Evolutionary conservation across 495 filamentous ascomycete genomes (phyloP), one percentile per base, ranked within the genome.

Genomic region (Lasiosphaeria miniovina): DNA sequence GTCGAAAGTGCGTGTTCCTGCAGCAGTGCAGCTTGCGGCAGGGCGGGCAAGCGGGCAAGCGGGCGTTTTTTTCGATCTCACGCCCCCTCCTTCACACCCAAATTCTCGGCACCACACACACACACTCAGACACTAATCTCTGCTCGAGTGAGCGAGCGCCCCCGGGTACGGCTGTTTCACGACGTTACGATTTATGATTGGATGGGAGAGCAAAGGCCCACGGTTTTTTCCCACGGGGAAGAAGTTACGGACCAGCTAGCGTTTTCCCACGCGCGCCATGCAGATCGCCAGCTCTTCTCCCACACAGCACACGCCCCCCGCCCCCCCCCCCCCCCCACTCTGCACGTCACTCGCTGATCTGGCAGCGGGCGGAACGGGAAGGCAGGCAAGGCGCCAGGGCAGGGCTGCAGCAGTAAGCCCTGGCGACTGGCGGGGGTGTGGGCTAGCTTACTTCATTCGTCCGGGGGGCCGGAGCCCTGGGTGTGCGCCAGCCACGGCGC

Each of bases 151-250:
- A 10, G 55, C 46, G 36, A 8, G 38, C 4, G 17, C 31, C 6
- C 8, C 38, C 10, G 46, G 62, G 57, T 64, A 62, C 59, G 60
- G 65, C 57, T 68, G 71, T 75, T 74, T 74, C 74, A 74, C 67
- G 72, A 75, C 59, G 55, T 67, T 69, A 74, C 63, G 72, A 75
- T 52, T 68, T 72, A 75, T 79, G 76, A 79, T 80, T 80, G 77
- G 76, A 67, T 61, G 58, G 65, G 48, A 24, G 24, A 24, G 24
- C 38, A 53, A 51, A 46, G 60, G 33, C 11, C 50, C 36, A 55
- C 35, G 52, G 36, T 41, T 43, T 43, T 55, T 14, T 7, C 36
- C 12, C 8, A 12, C 38, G 38, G 12, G 12, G 15, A n/a, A 46
- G 43, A 46, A 46, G 12, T 5, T 11, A 46, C 8, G 11, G 15